phyloP scores from a whole-genome alignment of 2,329 filamentous ascomycete species.

The Dactylellina cionopaga region DNA sequence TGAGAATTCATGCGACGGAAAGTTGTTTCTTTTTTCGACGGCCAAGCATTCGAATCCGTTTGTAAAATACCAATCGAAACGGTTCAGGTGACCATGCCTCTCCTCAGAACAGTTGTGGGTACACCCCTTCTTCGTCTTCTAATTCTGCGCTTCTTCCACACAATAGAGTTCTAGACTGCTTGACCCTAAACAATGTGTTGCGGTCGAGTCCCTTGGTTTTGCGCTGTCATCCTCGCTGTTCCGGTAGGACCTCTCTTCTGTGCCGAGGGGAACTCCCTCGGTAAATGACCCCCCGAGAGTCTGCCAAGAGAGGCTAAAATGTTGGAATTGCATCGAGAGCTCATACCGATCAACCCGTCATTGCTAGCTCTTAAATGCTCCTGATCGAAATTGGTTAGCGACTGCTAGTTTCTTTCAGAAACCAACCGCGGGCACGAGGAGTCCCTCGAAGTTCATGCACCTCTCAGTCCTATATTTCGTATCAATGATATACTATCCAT shows the following conservation, averaged over 20 bases:
- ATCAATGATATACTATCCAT: constrained; percentile 19
- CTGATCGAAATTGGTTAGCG: constrained; percentile 41
- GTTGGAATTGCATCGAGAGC: constrained; percentile 49
- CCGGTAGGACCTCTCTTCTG: constrained; percentile 40
- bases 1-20: constrained; percentile 23
- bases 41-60: too few relatives aligned
- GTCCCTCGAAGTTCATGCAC: constrained; percentile 2
- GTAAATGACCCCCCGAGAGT: constrained; percentile 34
- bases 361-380: constrained; percentile 26
- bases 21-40: constrained; percentile 43
- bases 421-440: constrained; percentile 9
- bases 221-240: constrained; percentile 19
- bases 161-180: constrained; percentile 36
- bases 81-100: constrained; percentile 50
- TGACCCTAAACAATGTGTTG: constrained; percentile 41
- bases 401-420: neutral
- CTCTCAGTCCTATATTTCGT: neutral
- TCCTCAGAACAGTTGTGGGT: constrained; percentile 35
- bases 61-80: constrained; percentile 40
- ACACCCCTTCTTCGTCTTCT: constrained; percentile 30
- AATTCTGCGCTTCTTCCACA: constrained; percentile 13
- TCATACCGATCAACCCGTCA: constrained; percentile 40
- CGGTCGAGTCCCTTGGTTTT: constrained; percentile 7
- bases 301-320: constrained; percentile 39
- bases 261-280: constrained; percentile 52